Conservation (phyloP, 306 rosid genomes). For the Cucumis hystrix region DNA sequence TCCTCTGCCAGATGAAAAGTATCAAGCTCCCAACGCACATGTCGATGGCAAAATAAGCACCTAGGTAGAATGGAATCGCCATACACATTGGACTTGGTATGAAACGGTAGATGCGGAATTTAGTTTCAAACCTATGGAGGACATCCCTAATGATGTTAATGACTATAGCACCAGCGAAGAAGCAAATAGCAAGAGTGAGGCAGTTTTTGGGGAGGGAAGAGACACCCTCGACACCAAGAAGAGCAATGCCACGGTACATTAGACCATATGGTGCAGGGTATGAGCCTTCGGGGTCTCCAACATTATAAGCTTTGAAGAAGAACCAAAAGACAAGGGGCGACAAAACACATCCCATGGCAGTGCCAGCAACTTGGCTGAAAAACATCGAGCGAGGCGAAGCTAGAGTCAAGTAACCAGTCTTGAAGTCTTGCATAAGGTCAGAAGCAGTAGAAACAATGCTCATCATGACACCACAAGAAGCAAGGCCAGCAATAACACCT, state of each 20-base stretch:
- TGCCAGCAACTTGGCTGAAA: slow-evolving; percentile 52
- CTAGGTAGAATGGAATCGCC: slow-evolving; percentile 70
- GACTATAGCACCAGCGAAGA: slow-evolving; percentile 20
- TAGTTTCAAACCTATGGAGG: slow-evolving; percentile 23
- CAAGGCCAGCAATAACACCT: slow-evolving; percentile 64
- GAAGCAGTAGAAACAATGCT: slow-evolving; percentile 69
- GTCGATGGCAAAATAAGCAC: slow-evolving; percentile 55
- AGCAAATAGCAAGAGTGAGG: slow-evolving; percentile 22
- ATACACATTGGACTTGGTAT: slow-evolving; percentile 52
- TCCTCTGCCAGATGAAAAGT: slow-evolving; percentile 33
- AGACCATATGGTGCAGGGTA: slow-evolving; percentile 62
- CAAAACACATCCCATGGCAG: slow-evolving; percentile 40
- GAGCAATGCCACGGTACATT: slow-evolving; percentile 54
- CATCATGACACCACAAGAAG: slow-evolving; percentile 78
- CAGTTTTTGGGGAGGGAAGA: slow-evolving; percentile 52
- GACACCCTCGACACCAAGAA: slow-evolving; percentile 65
- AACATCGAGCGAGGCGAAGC: slow-evolving; percentile 64
- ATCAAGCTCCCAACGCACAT: slow-evolving; percentile 71
- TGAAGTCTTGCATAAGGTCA: slow-evolving; percentile 74
- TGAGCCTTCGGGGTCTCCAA: slow-evolving; percentile 44
- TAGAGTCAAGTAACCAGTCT: slow-evolving; percentile 58
- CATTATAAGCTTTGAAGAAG: slow-evolving; percentile 45
- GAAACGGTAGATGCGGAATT: slow-evolving; percentile 20
- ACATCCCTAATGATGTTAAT: slow-evolving; percentile 26
- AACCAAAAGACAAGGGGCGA: slow-evolving; percentile 52